Evolutionary conservation across 345 rosid genomes (phyloP), one percentile per base, ranked within the genome.

Genomic region (Eucalyptus marginata): DNA sequence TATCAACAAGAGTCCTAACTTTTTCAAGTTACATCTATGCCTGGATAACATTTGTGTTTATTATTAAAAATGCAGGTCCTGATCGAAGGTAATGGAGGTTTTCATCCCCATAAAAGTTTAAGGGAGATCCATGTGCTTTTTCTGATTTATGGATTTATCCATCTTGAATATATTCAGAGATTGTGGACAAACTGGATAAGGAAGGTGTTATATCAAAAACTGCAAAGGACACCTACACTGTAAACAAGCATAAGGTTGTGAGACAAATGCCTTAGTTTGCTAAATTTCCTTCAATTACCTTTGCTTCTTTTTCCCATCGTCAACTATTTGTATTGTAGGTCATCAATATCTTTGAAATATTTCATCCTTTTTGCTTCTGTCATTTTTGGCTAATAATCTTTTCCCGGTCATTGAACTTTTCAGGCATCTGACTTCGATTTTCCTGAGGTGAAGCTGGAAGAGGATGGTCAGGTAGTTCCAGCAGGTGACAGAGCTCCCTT

Each of bases 111-210:
- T 36, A 76, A 36, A 64, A 76, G 25, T 76, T 76, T 18, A 76
- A 36, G 83, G 11, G 83, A 76, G 14, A 36, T 76, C 83, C 83
- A 36, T 76, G 20, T 36, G 83, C 43, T 18, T 76, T 76, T 76
- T 10, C 83, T 20, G 27, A 36, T 36, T 76, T 36, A 36, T 86
- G 88, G 88, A 31, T 10, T 87, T 86, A 18, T 25, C 46, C 46
- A 33, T 58, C 85, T 81, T 87, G 88, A 47, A 86, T 86, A 85
- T 92, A 88, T 91, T 90, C 96, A 98, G 99, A 96, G 91, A 96
- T 98, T 89, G 91, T 96, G 95, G 97, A 92, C 91, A 96, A 95
- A 92, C 97, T 97, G 87, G 94, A 92, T 64, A 93, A 93, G 89
- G 98, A 93, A 91, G 97, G 97, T 79, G 58, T 93, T 89, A 86